These are phyloP conservation scores for Cyclocybe aegerita DNA, from an alignment of 768 basidiomycete species.

Conservation along the genomic window DNA sequence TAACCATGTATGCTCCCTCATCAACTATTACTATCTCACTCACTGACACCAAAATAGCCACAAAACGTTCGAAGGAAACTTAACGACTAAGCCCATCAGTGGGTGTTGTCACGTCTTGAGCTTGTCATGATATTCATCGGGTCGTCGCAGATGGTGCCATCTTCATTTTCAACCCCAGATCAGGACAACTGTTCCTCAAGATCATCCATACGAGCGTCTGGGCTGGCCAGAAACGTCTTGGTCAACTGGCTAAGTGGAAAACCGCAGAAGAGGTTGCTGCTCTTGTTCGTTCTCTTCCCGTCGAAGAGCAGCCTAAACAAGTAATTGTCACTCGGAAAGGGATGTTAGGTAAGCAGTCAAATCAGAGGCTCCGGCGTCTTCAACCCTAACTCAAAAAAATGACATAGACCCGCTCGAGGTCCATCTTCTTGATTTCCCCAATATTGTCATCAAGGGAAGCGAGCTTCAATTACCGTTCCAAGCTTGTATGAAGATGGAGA, in stretches of 20 bases:
- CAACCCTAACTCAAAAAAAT: constrained; percentile 1
- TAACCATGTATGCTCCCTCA: constrained; percentile 66
- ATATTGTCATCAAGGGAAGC: constrained; percentile 99
- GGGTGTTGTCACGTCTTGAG: constrained; percentile 20
- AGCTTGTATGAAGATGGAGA: constrained; percentile 99
- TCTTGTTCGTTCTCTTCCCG: constrained; percentile 94
- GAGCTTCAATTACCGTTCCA: constrained; percentile 99
- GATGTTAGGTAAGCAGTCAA: constrained; percentile 77
- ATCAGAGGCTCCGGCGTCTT: background rate
- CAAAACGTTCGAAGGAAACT: constrained; percentile 99
- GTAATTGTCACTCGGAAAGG: constrained; percentile 99
- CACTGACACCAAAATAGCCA: constrained; percentile 52
- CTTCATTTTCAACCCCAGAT: constrained; percentile 99
- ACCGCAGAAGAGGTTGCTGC: constrained; percentile 99
- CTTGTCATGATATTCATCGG: constrained; percentile 3
- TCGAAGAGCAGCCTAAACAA: constrained; percentile 99
- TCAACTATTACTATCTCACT: constrained; percentile 5
- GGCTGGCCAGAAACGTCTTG: constrained; percentile 99
- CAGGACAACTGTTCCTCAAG: constrained; percentile 97
- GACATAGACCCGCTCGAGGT: constrained; percentile 87
- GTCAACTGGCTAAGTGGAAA: constrained; percentile 99
- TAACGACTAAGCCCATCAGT: constrained; percentile 99
- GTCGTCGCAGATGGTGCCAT: constrained; percentile 76
- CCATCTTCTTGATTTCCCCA: constrained; percentile 98
- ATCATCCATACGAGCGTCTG: constrained; percentile 99